Evolutionary conservation across 2,329 filamentous ascomycete species (phyloP).

Genomic region (Pyrenochaeta sp.): DNA sequence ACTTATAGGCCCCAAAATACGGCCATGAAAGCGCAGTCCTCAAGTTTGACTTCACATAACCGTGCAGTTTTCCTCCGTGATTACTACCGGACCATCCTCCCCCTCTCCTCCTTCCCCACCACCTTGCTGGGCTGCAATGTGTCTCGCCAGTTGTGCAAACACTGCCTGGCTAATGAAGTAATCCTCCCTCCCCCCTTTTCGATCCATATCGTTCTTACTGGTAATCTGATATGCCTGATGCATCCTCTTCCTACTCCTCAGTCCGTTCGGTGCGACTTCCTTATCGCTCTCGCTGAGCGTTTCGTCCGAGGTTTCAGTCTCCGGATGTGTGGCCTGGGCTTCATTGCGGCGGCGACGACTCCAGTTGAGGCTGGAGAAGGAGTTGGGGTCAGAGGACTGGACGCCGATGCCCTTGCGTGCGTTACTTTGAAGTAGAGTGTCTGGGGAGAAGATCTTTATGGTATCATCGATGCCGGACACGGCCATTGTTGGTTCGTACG

Average conservation of each 20-base stretch:
- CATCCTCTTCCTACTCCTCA: conserved; percentile 66
- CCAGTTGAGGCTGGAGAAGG: conserved; percentile 52
- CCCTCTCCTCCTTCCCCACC: conserved; percentile 32
- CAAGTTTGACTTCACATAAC: conserved; percentile 27
- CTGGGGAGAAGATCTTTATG: conserved; percentile 73
- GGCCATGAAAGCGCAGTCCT: not conserved
- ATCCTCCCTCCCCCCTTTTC: conserved; percentile 66
- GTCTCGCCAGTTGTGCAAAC: conserved; percentile 48
- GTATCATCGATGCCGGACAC: conserved; percentile 73
- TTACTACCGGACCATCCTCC: conserved; percentile 33
- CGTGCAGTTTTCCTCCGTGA: conserved; percentile 43
- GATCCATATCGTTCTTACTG: conserved; percentile 68
- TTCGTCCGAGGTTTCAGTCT: conserved; percentile 11
- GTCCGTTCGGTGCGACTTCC: conserved; percentile 54
- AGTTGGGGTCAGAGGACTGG: conserved; percentile 54
- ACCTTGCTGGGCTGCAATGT: conserved; percentile 37
- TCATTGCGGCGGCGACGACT: conserved; percentile 30
- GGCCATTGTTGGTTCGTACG: conserved; percentile 72
- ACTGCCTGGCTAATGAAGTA: conserved; percentile 61
- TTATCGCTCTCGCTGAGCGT: conserved; percentile 46
- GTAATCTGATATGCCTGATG: conserved; percentile 69
- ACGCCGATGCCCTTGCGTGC: conserved; percentile 68
- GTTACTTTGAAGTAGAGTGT: conserved; percentile 64
- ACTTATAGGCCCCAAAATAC: too few species aligned
- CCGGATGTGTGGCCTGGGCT: conserved; percentile 10